Evolutionary conservation across 371 early-diverging fungal genomes (phyloP), one percentile per base, ranked within the genome.

Genomic region (Mucor velutinosus): DNA sequence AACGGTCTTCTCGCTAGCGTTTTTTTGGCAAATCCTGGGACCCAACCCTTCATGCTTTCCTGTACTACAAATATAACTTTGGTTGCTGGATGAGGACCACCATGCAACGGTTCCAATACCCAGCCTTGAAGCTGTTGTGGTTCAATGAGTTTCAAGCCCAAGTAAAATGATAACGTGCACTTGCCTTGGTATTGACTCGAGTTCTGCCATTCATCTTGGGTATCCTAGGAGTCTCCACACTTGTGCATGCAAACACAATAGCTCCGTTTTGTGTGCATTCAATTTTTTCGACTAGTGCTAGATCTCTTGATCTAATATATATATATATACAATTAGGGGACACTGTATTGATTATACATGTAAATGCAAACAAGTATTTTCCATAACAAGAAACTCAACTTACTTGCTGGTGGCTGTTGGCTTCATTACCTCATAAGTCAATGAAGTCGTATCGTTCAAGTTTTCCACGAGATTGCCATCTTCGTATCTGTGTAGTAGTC

Each of bases 11-110:
- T 78, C 0, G 89, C 86, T 33, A 90, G 78, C 23, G 89, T 76
- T 51, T 88, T 85, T 70, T 86, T 87, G 4, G 89, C 87, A 58
- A 91, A 86, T 29, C 85, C 82, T 39, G 90, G 89, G 12, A 91
- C 73, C 84, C 90, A 83, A 14, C 89, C 90, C 49, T 78, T 79
- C 67, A 73, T 79, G 35, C 49, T 78, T 70, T 82, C 82, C 58
- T 82, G 82, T 19, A 82, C 66, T 0, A 81, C 83, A 79, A 84
- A 91, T n/a, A 80, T 85, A 29, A 91, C 82, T 67, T 82, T 78
- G 15, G 90, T 91, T 39, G 85, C 81, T 10, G 81, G 83, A 8
- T 82, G 80, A 3, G 71, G 47, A 12, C 77, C 71, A 12, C 80
- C 78, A 23, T 81, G 80, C 33, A 86, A 33, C 11, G 89, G 89